phyloP scores from a whole-genome alignment of 1,284 basidiomycete genomes.

The Sparassis latifolia region DNA sequence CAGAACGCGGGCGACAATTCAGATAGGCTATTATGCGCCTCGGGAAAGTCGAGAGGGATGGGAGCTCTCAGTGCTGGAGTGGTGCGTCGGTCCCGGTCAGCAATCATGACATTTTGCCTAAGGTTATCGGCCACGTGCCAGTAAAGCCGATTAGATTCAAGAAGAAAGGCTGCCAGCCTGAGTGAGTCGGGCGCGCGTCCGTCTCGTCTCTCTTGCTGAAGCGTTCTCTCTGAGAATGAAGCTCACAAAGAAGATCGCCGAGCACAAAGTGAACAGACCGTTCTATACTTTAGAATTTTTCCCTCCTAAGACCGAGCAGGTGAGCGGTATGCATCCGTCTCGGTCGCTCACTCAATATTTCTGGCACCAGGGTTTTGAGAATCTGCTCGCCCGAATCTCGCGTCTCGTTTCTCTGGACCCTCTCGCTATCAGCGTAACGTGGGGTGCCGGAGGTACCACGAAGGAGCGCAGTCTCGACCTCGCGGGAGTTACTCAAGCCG shows the following conservation, averaged over 20 bases:
- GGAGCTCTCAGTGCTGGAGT: no score
- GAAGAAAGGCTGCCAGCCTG: no score
- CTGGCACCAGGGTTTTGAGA: constrained; percentile 68
- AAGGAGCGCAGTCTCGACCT: constrained; percentile 86
- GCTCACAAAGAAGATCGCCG: constrained; percentile 56
- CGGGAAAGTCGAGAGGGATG: no score
- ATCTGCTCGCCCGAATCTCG: constrained; percentile 76
- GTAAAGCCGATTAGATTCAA: no score
- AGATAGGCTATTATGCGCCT: no score
- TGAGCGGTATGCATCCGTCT: constrained; percentile 21
- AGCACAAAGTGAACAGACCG: constrained; percentile 38
- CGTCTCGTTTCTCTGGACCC: constrained; percentile 68
- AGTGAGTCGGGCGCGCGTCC: no score
- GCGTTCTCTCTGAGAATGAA: constrained; percentile 42
- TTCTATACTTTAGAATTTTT: constrained; percentile 95
- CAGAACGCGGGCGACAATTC: neutral
- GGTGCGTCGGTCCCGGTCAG: no score
- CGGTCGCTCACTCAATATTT: constrained; percentile 6
- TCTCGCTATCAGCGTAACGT: constrained; percentile 84
- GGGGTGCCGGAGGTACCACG: constrained; percentile 96
- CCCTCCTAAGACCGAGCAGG: constrained; percentile 88
- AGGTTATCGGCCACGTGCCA: no score
- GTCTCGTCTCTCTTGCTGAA: no score
- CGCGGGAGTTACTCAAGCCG: constrained; percentile 62
- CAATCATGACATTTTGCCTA: no score